These are phyloP conservation scores for Colletotrichum aenigma DNA, from an alignment of 2,329 filamentous ascomycete genomes.

Conservation along the genomic window DNA sequence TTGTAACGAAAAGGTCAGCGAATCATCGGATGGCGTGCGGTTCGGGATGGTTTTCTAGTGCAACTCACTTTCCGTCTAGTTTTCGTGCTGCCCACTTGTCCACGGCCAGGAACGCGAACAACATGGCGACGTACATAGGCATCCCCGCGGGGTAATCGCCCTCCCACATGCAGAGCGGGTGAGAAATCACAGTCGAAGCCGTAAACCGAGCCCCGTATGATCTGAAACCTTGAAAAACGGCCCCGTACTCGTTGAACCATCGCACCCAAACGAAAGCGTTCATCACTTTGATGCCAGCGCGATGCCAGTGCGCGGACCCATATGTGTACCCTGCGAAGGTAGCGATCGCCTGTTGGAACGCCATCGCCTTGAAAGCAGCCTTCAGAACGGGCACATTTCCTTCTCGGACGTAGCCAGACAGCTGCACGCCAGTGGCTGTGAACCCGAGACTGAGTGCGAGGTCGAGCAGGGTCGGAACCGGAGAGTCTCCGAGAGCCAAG, in stretches of 20 bases:
- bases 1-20: conserved; percentile 6
- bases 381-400: neutral
- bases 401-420: neutral
- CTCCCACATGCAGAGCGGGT: conserved; percentile 7
- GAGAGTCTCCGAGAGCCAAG: neutral
- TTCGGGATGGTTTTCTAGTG: neutral
- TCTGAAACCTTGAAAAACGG: neutral
- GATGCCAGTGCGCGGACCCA: conserved; percentile 7
- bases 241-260: neutral
- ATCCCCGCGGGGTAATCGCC: conserved; percentile 16
- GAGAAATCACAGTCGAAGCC: neutral
- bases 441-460: neutral
- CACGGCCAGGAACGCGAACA: neutral
- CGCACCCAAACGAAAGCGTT: conserved; percentile 2
- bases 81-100: conserved; percentile 21
- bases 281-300: neutral
- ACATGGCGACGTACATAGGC: neutral
- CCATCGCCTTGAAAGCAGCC: neutral
- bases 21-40: neutral
- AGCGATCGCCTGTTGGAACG: neutral
- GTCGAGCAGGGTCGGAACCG: neutral
- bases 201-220: neutral
- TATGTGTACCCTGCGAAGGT: neutral
- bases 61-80: conserved; percentile 15
- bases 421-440: neutral